Percentiles rank a stretch among this genome's conserved stretches.
Evolutionary conservation across 1,284 basidiomycete genomes (phyloP).

Genomic region (Rhodotorula mucilaginosa): DNA sequence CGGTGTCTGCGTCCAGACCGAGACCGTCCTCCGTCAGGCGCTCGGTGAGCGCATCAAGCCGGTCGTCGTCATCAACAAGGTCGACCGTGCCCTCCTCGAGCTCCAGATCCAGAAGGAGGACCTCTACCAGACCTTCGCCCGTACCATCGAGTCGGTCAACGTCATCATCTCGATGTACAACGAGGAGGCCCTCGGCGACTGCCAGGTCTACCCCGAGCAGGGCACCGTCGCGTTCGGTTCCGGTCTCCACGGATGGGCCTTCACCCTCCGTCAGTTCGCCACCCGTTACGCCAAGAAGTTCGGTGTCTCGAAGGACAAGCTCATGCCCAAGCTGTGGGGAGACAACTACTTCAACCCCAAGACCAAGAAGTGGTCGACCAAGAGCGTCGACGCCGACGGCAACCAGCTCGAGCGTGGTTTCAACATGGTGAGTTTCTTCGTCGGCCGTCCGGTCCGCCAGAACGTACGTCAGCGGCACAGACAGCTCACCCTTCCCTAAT

Average conservation of each 20-base stretch:
- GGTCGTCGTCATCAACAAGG: constrained; percentile 99
- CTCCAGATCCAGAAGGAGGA: constrained; percentile 96
- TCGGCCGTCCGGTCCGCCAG: too few species aligned
- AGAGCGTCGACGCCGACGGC: constrained; percentile 72
- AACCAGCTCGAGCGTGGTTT: constrained; percentile 68
- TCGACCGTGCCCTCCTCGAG: constrained; percentile 98
- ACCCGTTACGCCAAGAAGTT: constrained; percentile 96
- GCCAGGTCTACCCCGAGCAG: constrained; percentile 98
- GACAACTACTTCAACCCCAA: constrained; percentile 99
- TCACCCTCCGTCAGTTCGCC: constrained; percentile 98
- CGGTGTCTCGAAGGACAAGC: constrained; percentile 79
- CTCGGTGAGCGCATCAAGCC: constrained; percentile 99
- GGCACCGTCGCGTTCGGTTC: constrained; percentile 99
- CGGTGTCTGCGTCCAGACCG: constrained; percentile 99
- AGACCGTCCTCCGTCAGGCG: constrained; percentile 97
- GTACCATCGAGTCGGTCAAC: constrained; percentile 95
- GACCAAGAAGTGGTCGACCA: constrained; percentile 95
- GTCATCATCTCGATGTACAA: constrained; percentile 98
- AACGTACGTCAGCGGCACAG: neutral
- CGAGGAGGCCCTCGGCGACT: constrained; percentile 91
- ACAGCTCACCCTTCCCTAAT: neutral
- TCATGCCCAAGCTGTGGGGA: constrained; percentile 93
- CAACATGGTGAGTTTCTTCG: constrained; percentile 48
- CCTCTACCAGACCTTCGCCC: constrained; percentile 95
- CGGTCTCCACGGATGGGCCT: constrained; percentile 99